phyloP scores from a whole-genome alignment of 192 early-diverging fungal species.

The Coemansia pectinata region DNA sequence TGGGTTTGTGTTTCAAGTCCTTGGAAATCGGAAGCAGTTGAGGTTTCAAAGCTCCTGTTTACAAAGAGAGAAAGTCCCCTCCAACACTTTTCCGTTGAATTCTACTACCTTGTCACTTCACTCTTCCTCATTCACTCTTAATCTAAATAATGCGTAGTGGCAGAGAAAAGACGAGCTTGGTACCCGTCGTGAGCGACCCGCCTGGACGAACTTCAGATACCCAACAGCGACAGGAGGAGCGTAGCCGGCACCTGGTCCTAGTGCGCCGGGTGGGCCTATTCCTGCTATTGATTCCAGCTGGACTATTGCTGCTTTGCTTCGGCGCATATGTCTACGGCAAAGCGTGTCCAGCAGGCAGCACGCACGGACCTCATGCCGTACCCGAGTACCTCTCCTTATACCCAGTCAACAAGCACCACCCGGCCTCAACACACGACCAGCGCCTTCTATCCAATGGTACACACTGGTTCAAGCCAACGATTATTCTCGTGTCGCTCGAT shows the following conservation, averaged over 20 bases:
- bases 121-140: background rate
- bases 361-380: background rate
- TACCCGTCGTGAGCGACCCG: background rate
- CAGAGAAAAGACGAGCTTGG: constrained; percentile 5
- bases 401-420: constrained; percentile 19
- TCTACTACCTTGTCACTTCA: background rate
- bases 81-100: background rate
- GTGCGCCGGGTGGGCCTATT: constrained; percentile 22
- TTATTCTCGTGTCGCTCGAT: constrained; percentile 86
- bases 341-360: constrained; percentile 8
- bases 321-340: constrained; percentile 24
- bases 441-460: constrained; percentile 62
- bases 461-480: constrained; percentile 63
- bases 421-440: background rate
- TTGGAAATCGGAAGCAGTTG: background rate
- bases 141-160: background rate
- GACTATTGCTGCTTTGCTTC: constrained; percentile 19
- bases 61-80: background rate
- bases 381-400: constrained; percentile 30
- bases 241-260: constrained; percentile 3
- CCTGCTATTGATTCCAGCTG: constrained; percentile 24
- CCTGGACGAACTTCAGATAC: background rate
- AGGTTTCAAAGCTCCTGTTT: background rate
- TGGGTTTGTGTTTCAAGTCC: background rate
- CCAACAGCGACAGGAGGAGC: constrained; percentile 4